Evolutionary conservation across 2,329 filamentous ascomycete species (phyloP).

Genomic region (Fonsecaea pugnacius): DNA sequence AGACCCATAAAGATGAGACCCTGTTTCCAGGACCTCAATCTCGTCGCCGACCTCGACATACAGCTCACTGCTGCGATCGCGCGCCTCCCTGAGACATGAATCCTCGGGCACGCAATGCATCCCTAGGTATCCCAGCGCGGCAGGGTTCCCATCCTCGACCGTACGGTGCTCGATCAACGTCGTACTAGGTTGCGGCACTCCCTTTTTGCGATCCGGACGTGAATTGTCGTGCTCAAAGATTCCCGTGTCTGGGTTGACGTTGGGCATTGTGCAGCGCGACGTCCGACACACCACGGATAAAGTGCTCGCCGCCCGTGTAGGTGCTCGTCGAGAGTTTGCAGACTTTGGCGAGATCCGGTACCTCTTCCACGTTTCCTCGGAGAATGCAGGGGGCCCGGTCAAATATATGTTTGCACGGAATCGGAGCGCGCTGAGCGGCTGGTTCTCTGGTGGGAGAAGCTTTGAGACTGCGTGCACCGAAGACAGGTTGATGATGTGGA

Average conservation of each 20-base stretch:
- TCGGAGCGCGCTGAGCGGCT: constrained; percentile 35
- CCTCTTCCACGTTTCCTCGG: constrained; percentile 38
- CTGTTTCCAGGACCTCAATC: constrained; percentile 36
- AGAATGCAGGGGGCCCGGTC: constrained; percentile 30
- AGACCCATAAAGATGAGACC: constrained; percentile 36
- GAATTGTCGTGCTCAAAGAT: constrained; percentile 33
- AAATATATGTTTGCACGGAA: constrained; percentile 38
- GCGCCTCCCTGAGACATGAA: constrained; percentile 27
- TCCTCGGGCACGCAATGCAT: constrained; percentile 39
- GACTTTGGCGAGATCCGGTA: constrained; percentile 31
- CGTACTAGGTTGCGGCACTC: constrained; percentile 36
- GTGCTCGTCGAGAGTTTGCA: background rate
- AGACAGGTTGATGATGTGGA: constrained; percentile 37
- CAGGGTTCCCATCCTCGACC: constrained; percentile 34
- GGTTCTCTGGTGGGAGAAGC: constrained; percentile 35
- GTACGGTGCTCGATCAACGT: constrained; percentile 34
- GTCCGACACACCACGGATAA: constrained; percentile 37
- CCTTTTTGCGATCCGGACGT: constrained; percentile 30
- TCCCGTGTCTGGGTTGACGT: constrained; percentile 34
- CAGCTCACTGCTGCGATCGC: constrained; percentile 22
- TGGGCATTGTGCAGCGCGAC: constrained; percentile 38
- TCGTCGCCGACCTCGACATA: constrained; percentile 35
- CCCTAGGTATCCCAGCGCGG: constrained; percentile 36
- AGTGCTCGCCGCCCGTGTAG: constrained; percentile 25
- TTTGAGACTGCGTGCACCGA: constrained; percentile 35